These are phyloP conservation scores for Xylaria arbuscula DNA, from an alignment of 2,329 filamentous ascomycete species.

Conservation along the genomic window DNA sequence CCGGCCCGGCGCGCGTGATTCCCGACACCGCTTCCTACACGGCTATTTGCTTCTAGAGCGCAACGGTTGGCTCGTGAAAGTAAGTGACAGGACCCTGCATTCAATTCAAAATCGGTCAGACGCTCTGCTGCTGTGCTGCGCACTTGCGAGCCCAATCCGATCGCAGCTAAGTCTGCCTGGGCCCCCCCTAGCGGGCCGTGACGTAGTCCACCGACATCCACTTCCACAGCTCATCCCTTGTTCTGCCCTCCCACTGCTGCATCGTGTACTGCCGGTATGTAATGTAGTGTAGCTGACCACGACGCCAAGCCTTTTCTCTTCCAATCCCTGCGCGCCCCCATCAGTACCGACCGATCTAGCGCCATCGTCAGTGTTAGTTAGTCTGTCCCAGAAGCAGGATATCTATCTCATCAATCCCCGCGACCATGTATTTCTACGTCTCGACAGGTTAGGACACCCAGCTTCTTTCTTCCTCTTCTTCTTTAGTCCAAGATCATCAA, in stretches of 20 bases:
- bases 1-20: slow-evolving; percentile 1
- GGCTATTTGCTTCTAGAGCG: not conserved
- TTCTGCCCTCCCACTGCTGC: not conserved
- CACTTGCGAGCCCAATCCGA: slow-evolving; percentile 25
- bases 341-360: slow-evolving; percentile 21
- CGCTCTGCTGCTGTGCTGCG: slow-evolving; percentile 16
- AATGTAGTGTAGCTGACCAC: slow-evolving; percentile 37
- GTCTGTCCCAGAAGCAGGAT: slow-evolving; percentile 44
- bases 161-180: slow-evolving; percentile 26
- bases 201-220: slow-evolving; percentile 35
- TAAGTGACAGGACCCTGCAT: slow-evolving; percentile 38
- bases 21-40: not conserved
- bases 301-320: slow-evolving; percentile 30
- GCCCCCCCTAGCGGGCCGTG: slow-evolving; percentile 24
- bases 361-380: slow-evolving; percentile 18
- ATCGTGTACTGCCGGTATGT: not conserved
- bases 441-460: slow-evolving; percentile 46
- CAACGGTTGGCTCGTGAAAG: slow-evolving; percentile 21
- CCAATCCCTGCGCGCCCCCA: slow-evolving; percentile 1
- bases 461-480: slow-evolving; percentile 26
- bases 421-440: slow-evolving; percentile 47
- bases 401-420: slow-evolving; percentile 31
- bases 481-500: slow-evolving; percentile 1
- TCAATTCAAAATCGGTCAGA: slow-evolving; percentile 14
- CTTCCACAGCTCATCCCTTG: not conserved